Percentiles rank a stretch among this genome's conserved stretches.
Conservation (phyloP, 768 basidiomycete genomes). For the Udeniomyces megalosporus region DNA sequence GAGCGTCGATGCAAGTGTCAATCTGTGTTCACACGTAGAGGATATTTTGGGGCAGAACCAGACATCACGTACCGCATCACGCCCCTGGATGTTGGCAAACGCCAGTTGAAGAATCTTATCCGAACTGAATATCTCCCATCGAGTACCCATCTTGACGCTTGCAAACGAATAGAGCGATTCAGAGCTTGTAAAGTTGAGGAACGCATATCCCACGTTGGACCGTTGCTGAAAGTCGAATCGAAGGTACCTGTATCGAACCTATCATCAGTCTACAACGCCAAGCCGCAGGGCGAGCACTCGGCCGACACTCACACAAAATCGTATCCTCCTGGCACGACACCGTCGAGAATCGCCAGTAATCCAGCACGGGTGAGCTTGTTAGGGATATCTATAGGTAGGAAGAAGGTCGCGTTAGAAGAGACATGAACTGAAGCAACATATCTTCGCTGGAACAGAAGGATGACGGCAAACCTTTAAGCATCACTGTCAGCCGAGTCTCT, state of each 20-base stretch:
- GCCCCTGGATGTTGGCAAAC: conserved; percentile 3
- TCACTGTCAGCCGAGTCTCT: conserved; percentile 3
- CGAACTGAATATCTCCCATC: conserved; percentile 3
- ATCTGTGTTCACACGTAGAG: too few relatives aligned
- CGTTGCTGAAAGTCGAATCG: neutral
- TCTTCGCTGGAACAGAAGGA: too few relatives aligned
- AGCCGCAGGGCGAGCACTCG: neutral
- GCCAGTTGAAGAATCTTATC: conserved; percentile 4
- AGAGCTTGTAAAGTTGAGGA: neutral
- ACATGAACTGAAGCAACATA: too few relatives aligned
- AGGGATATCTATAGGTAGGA: neutral
- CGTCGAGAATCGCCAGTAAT: conserved; percentile 2
- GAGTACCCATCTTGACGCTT: neutral
- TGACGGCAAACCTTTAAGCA: conserved; percentile 2
- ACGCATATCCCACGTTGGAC: neutral
- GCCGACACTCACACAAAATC: neutral
- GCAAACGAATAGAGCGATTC: neutral
- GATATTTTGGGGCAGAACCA: neutral
- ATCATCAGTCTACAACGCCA: too few relatives aligned
- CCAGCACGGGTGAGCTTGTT: conserved; percentile 2
- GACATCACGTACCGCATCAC: neutral
- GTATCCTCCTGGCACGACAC: neutral
- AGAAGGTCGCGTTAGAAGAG: too few relatives aligned
- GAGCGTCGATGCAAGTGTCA: too few relatives aligned
- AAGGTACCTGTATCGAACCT: neutral